These are phyloP conservation scores for Dittrichia graveolens DNA, from an alignment of 129 eudicot species.

Conservation along the genomic window DNA sequence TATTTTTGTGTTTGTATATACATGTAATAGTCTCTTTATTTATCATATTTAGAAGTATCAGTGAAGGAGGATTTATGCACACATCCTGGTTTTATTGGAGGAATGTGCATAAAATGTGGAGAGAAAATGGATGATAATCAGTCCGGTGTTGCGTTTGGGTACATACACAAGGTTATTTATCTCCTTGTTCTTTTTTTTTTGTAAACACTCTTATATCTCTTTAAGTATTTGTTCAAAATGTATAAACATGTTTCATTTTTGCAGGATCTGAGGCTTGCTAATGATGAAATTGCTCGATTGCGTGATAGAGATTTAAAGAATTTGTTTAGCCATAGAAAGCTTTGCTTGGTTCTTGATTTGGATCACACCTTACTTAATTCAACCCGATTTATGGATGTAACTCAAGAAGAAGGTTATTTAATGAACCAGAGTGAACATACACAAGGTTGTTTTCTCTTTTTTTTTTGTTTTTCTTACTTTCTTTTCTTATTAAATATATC, in stretches of 20 bases:
- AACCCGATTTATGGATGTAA: conserved; percentile 48
- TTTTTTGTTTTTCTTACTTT: not conserved
- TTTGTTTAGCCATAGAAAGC: conserved; percentile 54
- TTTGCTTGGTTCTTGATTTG: conserved; percentile 72
- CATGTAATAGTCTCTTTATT: conserved; percentile 12
- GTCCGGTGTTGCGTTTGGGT: conserved; percentile 65
- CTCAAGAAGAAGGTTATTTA: conserved; percentile 58
- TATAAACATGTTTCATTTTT: conserved; percentile 19
- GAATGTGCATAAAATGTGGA: conserved; percentile 82
- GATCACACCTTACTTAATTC: conserved; percentile 88
- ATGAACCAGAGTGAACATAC: conserved; percentile 45
- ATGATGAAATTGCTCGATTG: conserved; percentile 58
- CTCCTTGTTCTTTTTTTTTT: no score
- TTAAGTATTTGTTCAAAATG: not conserved
- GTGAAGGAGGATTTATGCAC: conserved; percentile 41
- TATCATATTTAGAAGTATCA: conserved; percentile 47
- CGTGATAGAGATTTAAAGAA: conserved; percentile 58
- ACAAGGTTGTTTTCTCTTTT: conserved; percentile 44
- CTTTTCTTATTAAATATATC: not conserved
- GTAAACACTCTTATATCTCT: not conserved
- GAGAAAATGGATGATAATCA: conserved; percentile 59
- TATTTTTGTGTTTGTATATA: not conserved
- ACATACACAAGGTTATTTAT: conserved; percentile 62
- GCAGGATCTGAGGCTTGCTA: conserved; percentile 63
- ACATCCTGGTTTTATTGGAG: conserved; percentile 70